These are phyloP conservation scores for Crithidia fasciculata DNA, from an alignment of 208 protist genomes.

Conservation along the genomic window DNA sequence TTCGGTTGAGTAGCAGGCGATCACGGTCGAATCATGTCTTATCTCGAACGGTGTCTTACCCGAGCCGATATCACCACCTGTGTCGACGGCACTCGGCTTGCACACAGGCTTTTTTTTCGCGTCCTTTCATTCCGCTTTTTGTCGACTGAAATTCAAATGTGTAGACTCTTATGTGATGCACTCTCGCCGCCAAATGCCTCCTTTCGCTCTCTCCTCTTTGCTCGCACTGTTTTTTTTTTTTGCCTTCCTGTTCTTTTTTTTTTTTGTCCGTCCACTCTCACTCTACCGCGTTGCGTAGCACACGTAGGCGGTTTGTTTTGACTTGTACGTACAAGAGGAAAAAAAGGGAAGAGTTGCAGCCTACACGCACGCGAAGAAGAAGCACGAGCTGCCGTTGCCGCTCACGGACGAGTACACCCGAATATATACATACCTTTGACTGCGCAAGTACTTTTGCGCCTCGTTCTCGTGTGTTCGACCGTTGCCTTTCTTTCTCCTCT, in stretches of 20 bases:
- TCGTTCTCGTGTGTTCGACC: not conserved
- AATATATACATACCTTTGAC: not conserved
- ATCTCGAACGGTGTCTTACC: too few species aligned
- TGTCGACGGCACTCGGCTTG: too few species aligned
- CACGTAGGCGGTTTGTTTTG: not conserved
- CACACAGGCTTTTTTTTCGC: too few species aligned
- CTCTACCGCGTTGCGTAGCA: not conserved
- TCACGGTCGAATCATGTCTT: too few species aligned
- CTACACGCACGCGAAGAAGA: not conserved
- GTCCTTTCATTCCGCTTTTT: too few species aligned
- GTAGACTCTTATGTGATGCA: too few species aligned
- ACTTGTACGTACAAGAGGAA: not conserved
- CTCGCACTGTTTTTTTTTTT: constrained; percentile 1
- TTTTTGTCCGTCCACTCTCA: not conserved
- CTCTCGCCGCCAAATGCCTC: not conserved
- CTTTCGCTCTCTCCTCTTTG: not conserved
- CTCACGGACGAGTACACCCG: not conserved
- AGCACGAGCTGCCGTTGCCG: not conserved
- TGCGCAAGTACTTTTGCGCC: too few species aligned
- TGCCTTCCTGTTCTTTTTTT: not conserved
- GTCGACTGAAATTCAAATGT: too few species aligned
- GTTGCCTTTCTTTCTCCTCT: too few species aligned
- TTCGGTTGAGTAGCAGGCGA: too few species aligned
- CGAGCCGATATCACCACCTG: too few species aligned
- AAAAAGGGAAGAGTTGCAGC: not conserved